These are phyloP conservation scores for Rhynchosporium secalis DNA, from an alignment of 2,329 filamentous ascomycete genomes.

Conservation along the genomic window DNA sequence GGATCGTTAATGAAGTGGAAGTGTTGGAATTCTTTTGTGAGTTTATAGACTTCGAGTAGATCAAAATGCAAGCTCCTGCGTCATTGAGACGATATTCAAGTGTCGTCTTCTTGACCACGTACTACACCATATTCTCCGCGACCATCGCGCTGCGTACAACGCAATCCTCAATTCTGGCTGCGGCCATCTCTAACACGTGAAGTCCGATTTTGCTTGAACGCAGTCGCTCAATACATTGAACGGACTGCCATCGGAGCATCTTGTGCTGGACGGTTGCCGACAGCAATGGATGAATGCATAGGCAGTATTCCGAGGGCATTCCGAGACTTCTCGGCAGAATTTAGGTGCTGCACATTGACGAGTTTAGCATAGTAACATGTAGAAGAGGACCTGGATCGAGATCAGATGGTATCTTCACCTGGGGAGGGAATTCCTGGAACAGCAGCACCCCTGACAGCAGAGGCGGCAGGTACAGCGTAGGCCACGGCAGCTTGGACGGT, in stretches of 20 bases:
- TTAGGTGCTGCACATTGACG: background rate
- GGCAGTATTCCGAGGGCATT: background rate
- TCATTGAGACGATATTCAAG: background rate
- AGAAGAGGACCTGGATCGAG: background rate
- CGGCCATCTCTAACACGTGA: background rate
- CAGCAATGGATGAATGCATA: slow-evolving; percentile 8
- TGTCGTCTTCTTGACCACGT: background rate
- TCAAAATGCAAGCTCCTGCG: background rate
- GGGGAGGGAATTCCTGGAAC: background rate
- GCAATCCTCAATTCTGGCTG: background rate
- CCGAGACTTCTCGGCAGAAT: slow-evolving; percentile 6
- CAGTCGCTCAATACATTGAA: slow-evolving; percentile 3
- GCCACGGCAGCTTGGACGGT: background rate
- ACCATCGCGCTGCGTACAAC: background rate
- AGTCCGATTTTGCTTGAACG: background rate
- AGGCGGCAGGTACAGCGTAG: background rate
- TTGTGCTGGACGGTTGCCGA: slow-evolving; percentile 5
- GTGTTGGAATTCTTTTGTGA: too few species aligned
- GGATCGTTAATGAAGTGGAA: too few species aligned
- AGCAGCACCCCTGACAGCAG: background rate
- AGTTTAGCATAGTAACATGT: background rate
- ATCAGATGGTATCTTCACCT: background rate
- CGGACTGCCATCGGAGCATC: slow-evolving; percentile 5
- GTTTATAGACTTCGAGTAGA: too few species aligned
- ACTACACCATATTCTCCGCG: background rate